Evolutionary conservation across 75 land plant species (phyloP).

Genomic region (Cupressus sempervirens): DNA sequence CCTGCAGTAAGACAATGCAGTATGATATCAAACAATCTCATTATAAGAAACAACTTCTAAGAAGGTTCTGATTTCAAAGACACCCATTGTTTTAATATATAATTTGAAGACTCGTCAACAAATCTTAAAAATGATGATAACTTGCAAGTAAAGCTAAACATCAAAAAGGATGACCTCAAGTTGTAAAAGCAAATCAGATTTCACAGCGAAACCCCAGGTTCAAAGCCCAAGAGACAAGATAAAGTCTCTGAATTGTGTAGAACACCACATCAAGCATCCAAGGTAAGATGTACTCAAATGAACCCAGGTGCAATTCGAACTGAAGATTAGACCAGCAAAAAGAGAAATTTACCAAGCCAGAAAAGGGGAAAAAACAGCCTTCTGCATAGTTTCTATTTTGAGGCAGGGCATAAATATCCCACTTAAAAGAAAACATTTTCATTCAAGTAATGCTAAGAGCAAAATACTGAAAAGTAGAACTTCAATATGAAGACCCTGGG

Average conservation of each 20-base stretch:
- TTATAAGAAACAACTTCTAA: neutral
- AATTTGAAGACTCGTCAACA: neutral
- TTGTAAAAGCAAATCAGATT: too few relatives aligned
- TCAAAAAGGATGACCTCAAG: too few relatives aligned
- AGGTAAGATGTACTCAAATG: too few relatives aligned
- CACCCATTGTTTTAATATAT: neutral
- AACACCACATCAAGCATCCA: too few relatives aligned
- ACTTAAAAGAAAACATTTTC: neutral
- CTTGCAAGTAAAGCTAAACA: neutral
- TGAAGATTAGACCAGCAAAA: too few relatives aligned
- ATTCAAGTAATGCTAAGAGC: neutral
- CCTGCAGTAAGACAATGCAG: neutral
- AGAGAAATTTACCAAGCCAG: too few relatives aligned
- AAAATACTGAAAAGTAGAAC: neutral
- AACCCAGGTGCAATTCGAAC: too few relatives aligned
- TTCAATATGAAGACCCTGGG: neutral
- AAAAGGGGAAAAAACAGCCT: neutral
- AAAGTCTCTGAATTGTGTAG: too few relatives aligned
- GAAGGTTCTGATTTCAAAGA: neutral
- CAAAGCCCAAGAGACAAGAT: too few relatives aligned
- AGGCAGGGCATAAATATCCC: neutral
- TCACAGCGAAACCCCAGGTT: too few relatives aligned
- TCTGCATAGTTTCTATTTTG: neutral
- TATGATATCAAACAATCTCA: neutral
- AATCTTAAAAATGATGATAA: neutral